A percentile compares a stretch with the other conserved stretches of the same genome.
phyloP scores from a whole-genome alignment of 2,329 filamentous ascomycete species.

The Apiospora aurea region DNA sequence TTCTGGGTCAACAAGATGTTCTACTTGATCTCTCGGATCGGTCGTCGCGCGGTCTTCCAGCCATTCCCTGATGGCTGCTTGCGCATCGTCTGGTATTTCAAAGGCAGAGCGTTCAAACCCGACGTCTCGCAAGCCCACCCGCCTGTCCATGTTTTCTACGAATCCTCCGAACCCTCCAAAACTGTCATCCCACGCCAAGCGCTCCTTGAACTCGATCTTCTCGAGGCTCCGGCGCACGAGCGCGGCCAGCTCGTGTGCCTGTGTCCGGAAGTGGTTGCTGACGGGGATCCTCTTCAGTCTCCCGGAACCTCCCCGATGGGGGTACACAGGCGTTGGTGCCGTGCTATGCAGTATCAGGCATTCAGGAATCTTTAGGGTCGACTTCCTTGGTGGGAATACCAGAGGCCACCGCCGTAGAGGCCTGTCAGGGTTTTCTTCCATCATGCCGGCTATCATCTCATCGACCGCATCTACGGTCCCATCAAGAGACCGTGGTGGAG shows the following conservation, averaged over 20 bases:
- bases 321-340: constrained; percentile 32
- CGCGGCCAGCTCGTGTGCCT: constrained; percentile 54
- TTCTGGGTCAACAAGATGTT: neutral
- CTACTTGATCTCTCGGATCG: neutral
- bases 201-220: constrained; percentile 53
- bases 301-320: constrained; percentile 31
- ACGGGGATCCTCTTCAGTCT: constrained; percentile 31
- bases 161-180: constrained; percentile 40
- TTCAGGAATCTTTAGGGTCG: constrained; percentile 57
- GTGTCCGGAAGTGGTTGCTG: constrained; percentile 53
- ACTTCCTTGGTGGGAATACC: constrained; percentile 55
- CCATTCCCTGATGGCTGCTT: constrained; percentile 35
- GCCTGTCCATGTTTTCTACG: constrained; percentile 44
- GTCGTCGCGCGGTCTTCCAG: constrained; percentile 31
- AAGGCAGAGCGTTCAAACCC: constrained; percentile 40
- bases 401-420: constrained; percentile 51
- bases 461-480: neutral
- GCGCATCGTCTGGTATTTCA: constrained; percentile 29
- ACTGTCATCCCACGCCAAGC: constrained; percentile 50
- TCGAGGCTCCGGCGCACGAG: constrained; percentile 59
- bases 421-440: neutral
- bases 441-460: neutral
- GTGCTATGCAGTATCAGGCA: constrained; percentile 56
- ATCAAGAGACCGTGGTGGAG: too few relatives aligned
- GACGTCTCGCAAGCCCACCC: constrained; percentile 49